These are phyloP conservation scores for Eremothecium sinecaudum DNA, from an alignment of 1,139 yeast genomes.

Conservation along the genomic window DNA sequence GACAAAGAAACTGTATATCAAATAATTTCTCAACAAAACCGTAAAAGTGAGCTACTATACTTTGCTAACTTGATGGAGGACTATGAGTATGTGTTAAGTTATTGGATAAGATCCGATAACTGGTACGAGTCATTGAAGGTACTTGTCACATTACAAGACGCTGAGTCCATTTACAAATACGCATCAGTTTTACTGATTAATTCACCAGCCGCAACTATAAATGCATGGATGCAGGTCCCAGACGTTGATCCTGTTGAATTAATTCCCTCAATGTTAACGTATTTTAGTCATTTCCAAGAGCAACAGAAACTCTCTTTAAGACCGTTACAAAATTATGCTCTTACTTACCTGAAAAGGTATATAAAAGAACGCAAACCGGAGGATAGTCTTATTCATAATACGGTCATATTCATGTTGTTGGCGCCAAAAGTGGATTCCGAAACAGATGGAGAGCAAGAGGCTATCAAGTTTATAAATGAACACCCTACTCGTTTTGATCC, in stretches of 20 bases:
- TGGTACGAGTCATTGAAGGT: slow-evolving; percentile 69
- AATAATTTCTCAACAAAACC: slow-evolving; percentile 56
- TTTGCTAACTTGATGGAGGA: slow-evolving; percentile 67
- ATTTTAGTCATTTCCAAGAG: slow-evolving; percentile 41
- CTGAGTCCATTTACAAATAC: slow-evolving; percentile 50
- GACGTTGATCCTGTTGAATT: slow-evolving; percentile 47
- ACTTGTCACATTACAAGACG: slow-evolving; percentile 36
- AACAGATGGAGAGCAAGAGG: slow-evolving; percentile 33
- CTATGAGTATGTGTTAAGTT: slow-evolving; percentile 55
- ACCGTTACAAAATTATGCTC: slow-evolving; percentile 48
- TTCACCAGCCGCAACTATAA: slow-evolving; percentile 60
- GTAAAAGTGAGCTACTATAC: slow-evolving; percentile 51
- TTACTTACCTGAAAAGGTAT: slow-evolving; percentile 53
- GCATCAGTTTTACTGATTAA: slow-evolving; percentile 62
- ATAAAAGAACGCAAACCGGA: slow-evolving; percentile 49
- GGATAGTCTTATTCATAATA: slow-evolving; percentile 51
- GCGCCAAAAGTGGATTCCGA: slow-evolving; percentile 30
- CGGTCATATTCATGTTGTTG: slow-evolving; percentile 55
- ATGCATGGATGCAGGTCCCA: slow-evolving; percentile 61
- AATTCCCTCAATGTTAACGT: slow-evolving; percentile 66
- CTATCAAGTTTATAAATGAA: slow-evolving; percentile 42
- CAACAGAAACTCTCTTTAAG: slow-evolving; percentile 16
- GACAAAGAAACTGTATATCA: slow-evolving; percentile 66
- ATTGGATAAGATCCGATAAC: slow-evolving; percentile 57
- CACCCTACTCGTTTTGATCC: slow-evolving; percentile 39